These are phyloP conservation scores for Aethionema arabicum DNA, from an alignment of 345 rosid species.

Conservation along the genomic window DNA sequence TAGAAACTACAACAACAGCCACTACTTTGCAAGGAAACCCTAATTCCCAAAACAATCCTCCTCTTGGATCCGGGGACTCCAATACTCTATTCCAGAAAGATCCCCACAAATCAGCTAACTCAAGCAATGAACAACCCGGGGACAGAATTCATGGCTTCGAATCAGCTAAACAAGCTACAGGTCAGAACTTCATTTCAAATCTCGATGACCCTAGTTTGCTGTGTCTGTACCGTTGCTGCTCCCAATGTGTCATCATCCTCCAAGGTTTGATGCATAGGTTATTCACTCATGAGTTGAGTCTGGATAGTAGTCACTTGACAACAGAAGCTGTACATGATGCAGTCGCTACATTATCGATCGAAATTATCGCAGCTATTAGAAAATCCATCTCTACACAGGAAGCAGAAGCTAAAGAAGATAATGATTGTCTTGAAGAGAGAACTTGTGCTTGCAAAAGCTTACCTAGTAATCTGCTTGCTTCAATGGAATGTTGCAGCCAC, in stretches of 20 bases:
- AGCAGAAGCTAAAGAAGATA: conserved; percentile 33
- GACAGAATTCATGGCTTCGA: conserved; percentile 31
- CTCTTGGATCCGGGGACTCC: conserved; percentile 36
- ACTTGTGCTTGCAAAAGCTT: conserved; percentile 49
- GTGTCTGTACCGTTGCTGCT: conserved; percentile 72
- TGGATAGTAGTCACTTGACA: conserved; percentile 39
- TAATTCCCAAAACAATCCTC: conserved; percentile 26
- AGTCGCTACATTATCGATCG: conserved; percentile 66
- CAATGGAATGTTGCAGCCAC: conserved; percentile 64
- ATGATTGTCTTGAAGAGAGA: conserved; percentile 31
- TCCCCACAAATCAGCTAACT: conserved; percentile 28
- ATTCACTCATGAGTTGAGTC: conserved; percentile 46
- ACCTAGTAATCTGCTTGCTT: conserved; percentile 31
- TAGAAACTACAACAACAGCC: conserved; percentile 23
- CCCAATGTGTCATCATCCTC: conserved; percentile 52
- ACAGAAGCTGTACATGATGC: conserved; percentile 68
- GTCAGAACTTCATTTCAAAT: conserved; percentile 21
- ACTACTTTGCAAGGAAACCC: conserved; percentile 31
- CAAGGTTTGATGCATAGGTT: conserved; percentile 50
- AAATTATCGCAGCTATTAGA: conserved; percentile 59
- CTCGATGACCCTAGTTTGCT: conserved; percentile 38
- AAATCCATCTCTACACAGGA: conserved; percentile 42
- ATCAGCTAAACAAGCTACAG: conserved; percentile 25
- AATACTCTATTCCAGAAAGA: conserved; percentile 32
- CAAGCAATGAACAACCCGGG: conserved; percentile 17